A percentile compares a stretch with the other conserved stretches of the same genome.
These are phyloP conservation scores for Alternaria postmessia DNA, from an alignment of 2,329 filamentous ascomycete genomes.

Conservation along the genomic window DNA sequence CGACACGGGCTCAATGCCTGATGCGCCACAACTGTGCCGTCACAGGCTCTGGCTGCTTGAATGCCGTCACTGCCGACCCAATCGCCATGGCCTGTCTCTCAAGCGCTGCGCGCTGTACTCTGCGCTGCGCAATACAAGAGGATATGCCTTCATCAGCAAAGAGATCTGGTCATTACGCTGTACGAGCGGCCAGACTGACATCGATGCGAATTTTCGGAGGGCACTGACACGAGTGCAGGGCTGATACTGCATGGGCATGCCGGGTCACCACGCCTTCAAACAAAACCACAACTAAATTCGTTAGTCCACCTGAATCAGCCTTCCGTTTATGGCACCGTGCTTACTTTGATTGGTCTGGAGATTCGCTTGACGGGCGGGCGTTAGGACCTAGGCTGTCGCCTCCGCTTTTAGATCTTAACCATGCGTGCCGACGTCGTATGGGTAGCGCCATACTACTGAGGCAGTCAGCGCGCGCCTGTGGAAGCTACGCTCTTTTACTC, in stretches of 20 bases:
- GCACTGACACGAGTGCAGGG: constrained; percentile 23
- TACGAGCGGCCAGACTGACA: constrained; percentile 16
- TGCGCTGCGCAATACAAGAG: background rate
- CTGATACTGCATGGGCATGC: constrained; percentile 27
- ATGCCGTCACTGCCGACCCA: background rate
- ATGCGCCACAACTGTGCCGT: constrained; percentile 16
- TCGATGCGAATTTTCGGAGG: constrained; percentile 5
- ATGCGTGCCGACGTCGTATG: constrained; percentile 34
- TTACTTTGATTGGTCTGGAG: constrained; percentile 29
- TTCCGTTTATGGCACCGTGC: constrained; percentile 34
- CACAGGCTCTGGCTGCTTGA: background rate
- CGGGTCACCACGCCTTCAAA: constrained; percentile 33
- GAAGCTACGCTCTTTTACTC: constrained; percentile 38
- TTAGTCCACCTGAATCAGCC: constrained; percentile 30
- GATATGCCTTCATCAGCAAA: background rate
- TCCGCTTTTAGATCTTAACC: constrained; percentile 46
- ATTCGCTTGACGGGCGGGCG: constrained; percentile 32
- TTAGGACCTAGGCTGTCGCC: constrained; percentile 34
- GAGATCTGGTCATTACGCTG: background rate
- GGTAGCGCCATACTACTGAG: constrained; percentile 38
- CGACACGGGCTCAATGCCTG: constrained; percentile 19
- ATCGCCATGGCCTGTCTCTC: background rate
- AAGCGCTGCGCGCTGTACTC: background rate
- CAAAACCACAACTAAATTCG: constrained; percentile 28
- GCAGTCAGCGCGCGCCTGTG: constrained; percentile 28